These are phyloP conservation scores for Taphrina populina DNA, from an alignment of 1,139 yeast species.

Conservation along the genomic window DNA sequence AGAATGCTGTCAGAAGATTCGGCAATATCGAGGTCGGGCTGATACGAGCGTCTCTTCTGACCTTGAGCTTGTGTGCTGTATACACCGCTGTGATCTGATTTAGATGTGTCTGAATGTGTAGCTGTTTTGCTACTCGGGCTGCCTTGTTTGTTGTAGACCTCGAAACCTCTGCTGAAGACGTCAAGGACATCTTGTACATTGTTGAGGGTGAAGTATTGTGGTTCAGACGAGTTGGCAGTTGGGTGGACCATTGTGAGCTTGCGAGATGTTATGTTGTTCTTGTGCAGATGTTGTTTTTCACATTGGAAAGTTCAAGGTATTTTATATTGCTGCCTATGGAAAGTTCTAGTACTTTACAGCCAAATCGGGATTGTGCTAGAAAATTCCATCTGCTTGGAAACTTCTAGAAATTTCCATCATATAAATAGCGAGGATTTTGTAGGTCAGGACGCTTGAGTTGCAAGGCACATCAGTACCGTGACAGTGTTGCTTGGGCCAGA, in stretches of 20 bases:
- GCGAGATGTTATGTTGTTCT: no score
- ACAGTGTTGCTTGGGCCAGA: no score
- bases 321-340: no score
- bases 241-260: slow-evolving; percentile 12
- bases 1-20: slow-evolving; percentile 8
- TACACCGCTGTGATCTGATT: slow-evolving; percentile 1
- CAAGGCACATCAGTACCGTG: no score
- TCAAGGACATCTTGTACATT: slow-evolving; percentile 12
- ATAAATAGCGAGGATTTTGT: no score
- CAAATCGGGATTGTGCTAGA: no score
- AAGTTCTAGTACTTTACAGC: no score
- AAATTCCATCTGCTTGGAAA: no score
- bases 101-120: neutral
- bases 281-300: no score
- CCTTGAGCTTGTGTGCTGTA: neutral
- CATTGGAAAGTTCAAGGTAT: no score
- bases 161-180: slow-evolving; percentile 2
- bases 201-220: slow-evolving; percentile 20
- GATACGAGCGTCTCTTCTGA: slow-evolving; percentile 10
- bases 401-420: no score
- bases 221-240: neutral
- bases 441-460: no score
- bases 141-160: neutral
- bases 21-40: slow-evolving; percentile 26
- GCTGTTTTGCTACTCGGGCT: neutral